phyloP scores from a whole-genome alignment of 306 rosid genomes.

The Arachis stenosperma region DNA sequence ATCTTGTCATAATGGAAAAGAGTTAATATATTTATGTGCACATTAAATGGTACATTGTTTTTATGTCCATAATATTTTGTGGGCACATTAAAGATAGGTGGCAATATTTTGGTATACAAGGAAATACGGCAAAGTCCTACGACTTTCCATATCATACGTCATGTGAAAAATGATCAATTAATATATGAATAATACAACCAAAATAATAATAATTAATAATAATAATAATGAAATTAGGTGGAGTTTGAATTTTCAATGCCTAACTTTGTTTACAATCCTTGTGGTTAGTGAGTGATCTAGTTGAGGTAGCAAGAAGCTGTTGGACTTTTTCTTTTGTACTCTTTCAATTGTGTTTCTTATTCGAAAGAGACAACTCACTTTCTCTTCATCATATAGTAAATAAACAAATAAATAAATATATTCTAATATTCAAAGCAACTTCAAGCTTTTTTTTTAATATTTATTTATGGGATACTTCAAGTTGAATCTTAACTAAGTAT shows the following conservation, averaged over 20 bases:
- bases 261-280: slow-evolving; percentile 39
- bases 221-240: slow-evolving; percentile 37
- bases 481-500: slow-evolving; percentile 28
- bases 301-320: slow-evolving; percentile 7
- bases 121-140: slow-evolving; percentile 24
- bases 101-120: slow-evolving; percentile 1
- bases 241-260: slow-evolving; percentile 41
- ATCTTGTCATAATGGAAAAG: slow-evolving; percentile 7
- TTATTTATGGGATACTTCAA: background rate
- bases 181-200: slow-evolving; percentile 16
- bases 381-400: background rate
- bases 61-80: slow-evolving; percentile 11
- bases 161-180: slow-evolving; percentile 3
- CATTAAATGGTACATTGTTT: background rate
- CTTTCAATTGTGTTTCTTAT: slow-evolving; percentile 1
- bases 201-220: background rate
- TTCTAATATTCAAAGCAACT: slow-evolving; percentile 19
- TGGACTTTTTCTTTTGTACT: slow-evolving; percentile 36
- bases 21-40: background rate
- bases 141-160: slow-evolving; percentile 37
- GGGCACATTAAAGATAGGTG: slow-evolving; percentile 28
- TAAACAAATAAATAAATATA: background rate
- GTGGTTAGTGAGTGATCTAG: slow-evolving; percentile 9
- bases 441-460: background rate
- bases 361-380: slow-evolving; percentile 40